These are phyloP conservation scores for Paecilomyces dactylethromorphus DNA, from an alignment of 2,329 filamentous ascomycete genomes.

Conservation along the genomic window DNA sequence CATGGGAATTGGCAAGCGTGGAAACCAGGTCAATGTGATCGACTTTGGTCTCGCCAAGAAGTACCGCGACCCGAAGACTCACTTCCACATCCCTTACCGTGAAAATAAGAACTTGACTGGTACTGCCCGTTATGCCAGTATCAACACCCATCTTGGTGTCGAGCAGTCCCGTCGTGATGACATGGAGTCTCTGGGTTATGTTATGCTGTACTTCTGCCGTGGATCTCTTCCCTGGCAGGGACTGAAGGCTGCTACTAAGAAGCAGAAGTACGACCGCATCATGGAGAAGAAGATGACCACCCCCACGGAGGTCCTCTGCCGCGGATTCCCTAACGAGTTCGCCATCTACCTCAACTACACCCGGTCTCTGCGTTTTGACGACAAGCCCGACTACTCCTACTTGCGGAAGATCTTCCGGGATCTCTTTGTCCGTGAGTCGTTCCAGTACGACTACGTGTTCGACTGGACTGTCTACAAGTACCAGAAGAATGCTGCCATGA, in stretches of 20 bases:
- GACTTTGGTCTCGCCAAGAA: slow-evolving; percentile 99
- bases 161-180: slow-evolving; percentile 99
- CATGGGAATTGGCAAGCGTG: slow-evolving; percentile 98
- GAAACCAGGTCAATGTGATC: slow-evolving; percentile 99
- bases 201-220: slow-evolving; percentile 99
- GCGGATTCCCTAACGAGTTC: slow-evolving; percentile 98
- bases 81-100: slow-evolving; percentile 98
- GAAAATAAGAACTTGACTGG: slow-evolving; percentile 99
- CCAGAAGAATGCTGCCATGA: slow-evolving; percentile 97
- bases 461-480: slow-evolving; percentile 99
- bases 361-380: slow-evolving; percentile 94
- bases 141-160: slow-evolving; percentile 97
- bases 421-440: slow-evolving; percentile 95
- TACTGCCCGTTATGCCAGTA: slow-evolving; percentile 95
- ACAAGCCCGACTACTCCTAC: slow-evolving; percentile 99
- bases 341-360: slow-evolving; percentile 99
- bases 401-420: slow-evolving; percentile 99
- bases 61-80: slow-evolving; percentile 98
- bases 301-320: slow-evolving; percentile 91
- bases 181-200: slow-evolving; percentile 98
- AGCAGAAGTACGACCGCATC: slow-evolving; percentile 99
- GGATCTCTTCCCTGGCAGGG: slow-evolving; percentile 98
- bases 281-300: slow-evolving; percentile 99
- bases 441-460: slow-evolving; percentile 99
- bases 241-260: slow-evolving; percentile 96